Evolutionary conservation across 2,329 filamentous ascomycete species (phyloP), one percentile per base, ranked within the genome.

Genomic region (Aspergillus awamori): DNA sequence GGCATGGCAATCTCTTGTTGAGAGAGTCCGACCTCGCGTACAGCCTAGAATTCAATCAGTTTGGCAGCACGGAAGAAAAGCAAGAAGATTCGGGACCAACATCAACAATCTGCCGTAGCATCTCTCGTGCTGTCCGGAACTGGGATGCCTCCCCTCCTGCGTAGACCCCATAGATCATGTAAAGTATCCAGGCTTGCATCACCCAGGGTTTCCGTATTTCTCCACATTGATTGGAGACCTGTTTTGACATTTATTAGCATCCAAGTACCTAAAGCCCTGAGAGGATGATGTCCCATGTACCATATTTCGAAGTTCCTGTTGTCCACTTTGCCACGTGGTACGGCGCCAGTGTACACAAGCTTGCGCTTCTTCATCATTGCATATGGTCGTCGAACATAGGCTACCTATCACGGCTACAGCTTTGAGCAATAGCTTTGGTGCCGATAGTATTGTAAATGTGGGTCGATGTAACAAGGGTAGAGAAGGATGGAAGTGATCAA

Each of bases 1-100:
- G 57, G 33, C 24, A 36, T 53, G 13, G 48, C 30, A 17, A 58
- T 53, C 4, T 51, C 57, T 45, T 53, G 57, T 20, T 26, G 33
- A 22, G 48, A 58, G 22, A 58, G 24, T 11, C 57, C 57, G 0
- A 58, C 33, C 22, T 58, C 57, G 2, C 48, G 48, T 8, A 28
- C 38, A n/a, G 47, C 47, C 57, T 58, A 36, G 8, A 28, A 13
- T 6, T 41, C 2, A 26, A 48, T 48, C 20, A 15, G 45, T 22
- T 7, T 15, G 20, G 20, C 6, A 11, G n/a, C 7, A 22, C n/a
- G 1, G 45, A 5, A 13, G 8, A 48, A 6, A 4, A 48, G 20
- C 11, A 15, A 48, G 17, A 20, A 22, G 45, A 26, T 26, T 26
- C 24, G 24, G 24, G 24, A 22, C 45, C 5, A 22, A 48, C 45